phyloP scores from a whole-genome alignment of 2,329 filamentous ascomycete genomes.

The Pseudogymnoascus destructans region DNA sequence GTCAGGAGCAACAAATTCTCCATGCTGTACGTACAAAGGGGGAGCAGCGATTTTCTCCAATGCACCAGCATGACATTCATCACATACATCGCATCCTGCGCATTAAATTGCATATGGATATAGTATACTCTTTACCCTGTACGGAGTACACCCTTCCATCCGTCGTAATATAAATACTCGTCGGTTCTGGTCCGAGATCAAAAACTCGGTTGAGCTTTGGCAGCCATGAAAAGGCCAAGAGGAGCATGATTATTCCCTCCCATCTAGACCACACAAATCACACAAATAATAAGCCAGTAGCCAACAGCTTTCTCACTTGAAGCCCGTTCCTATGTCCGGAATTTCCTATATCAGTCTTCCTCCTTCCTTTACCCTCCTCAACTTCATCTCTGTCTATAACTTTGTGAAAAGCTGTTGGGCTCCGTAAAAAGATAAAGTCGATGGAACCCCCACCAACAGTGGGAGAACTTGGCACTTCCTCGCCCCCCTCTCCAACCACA shows the following conservation, averaged over 20 bases:
- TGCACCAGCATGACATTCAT: neutral
- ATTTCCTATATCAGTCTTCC: neutral
- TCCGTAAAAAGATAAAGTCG: neutral
- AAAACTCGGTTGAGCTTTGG: neutral
- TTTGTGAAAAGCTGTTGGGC: neutral
- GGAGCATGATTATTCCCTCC: neutral
- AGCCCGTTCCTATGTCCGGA: neutral
- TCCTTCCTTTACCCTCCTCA: neutral
- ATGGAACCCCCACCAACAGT: neutral
- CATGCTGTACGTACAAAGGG: neutral
- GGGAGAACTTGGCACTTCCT: conserved; percentile 6
- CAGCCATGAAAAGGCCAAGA: neutral
- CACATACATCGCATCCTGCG: neutral
- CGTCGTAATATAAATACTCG: neutral
- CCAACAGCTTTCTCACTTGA: neutral
- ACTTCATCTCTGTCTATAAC: neutral
- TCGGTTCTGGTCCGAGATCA: conserved; percentile 2
- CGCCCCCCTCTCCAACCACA: neutral
- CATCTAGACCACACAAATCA: conserved; percentile 4
- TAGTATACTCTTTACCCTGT: neutral
- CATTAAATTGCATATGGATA: neutral
- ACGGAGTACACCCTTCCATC: conserved; percentile 6
- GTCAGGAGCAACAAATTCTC: neutral
- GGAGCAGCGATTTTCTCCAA: neutral
- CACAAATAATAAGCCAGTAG: neutral